Conservation (phyloP, 768 basidiomycete genomes). For the Phlegmacium glaucopus region DNA sequence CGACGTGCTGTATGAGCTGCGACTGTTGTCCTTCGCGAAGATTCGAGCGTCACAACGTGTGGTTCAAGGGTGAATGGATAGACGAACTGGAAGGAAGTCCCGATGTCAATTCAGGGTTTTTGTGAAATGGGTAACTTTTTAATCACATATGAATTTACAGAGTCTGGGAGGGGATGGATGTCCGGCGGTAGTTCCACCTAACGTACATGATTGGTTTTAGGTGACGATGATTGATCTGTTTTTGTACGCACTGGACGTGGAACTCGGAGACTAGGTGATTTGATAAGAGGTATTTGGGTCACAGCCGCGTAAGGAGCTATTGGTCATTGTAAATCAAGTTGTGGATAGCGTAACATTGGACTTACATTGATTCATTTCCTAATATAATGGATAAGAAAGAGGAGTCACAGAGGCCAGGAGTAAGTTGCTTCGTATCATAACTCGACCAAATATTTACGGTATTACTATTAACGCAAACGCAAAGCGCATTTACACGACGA, state of each 20-base stretch:
- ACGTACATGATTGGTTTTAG: too few relatives aligned
- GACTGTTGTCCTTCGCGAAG: slow-evolving; percentile 65
- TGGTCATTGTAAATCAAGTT: too few relatives aligned
- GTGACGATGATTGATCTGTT: too few relatives aligned
- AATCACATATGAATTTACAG: slow-evolving; percentile 81
- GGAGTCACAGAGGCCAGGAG: too few relatives aligned
- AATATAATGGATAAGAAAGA: too few relatives aligned
- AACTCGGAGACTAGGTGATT: slow-evolving; percentile 82
- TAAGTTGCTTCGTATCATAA: too few relatives aligned
- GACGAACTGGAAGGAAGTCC: slow-evolving; percentile 67
- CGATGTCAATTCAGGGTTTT: slow-evolving; percentile 3
- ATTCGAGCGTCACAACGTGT: slow-evolving; percentile 74
- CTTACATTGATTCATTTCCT: too few relatives aligned
- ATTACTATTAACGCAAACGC: too few relatives aligned
- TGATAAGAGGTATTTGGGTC: slow-evolving; percentile 54
- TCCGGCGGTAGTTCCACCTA: slow-evolving; percentile 83
- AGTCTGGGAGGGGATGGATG: slow-evolving; percentile 92
- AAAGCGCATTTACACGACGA: too few relatives aligned
- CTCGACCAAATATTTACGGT: too few relatives aligned
- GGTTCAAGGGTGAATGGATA: slow-evolving; percentile 95
- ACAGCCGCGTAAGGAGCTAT: slow-evolving; percentile 73
- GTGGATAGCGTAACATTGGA: too few relatives aligned
- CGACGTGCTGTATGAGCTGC: slow-evolving; percentile 63
- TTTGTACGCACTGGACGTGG: slow-evolving; percentile 72
- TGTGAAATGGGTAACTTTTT: neutral